Base-by-base conservation (phyloP, 441 rosid species). In the Breynia disticha region DNA sequence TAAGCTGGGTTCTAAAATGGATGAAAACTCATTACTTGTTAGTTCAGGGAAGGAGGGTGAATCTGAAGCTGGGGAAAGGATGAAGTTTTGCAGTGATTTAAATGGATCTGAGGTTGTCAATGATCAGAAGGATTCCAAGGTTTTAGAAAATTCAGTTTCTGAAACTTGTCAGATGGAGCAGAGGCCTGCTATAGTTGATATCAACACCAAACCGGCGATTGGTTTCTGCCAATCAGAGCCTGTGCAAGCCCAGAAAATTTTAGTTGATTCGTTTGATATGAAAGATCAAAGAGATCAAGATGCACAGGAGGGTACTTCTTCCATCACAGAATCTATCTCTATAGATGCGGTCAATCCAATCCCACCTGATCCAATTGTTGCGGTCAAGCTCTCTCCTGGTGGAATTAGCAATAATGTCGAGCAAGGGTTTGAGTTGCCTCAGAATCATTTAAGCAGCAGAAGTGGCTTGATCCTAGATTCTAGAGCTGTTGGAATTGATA, bases 1-100 rank as follows among this genome's bases (percentile, higher is more conserved):
- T 46, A 79, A 74, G 65, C 61, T 67, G 46, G 67, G 72, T 51
- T 57, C 79, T 38, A 73, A 73, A 64, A 60, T 58, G 57, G 83
- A 71, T 15, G 68, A 63, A 55, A 76, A 70, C 46, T 80, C 76
- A 18, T 49, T 60, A 5, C 47, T 67, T 52, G 63, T 57, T 35
- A 42, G 56, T 61, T 67, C 61, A 22, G 54, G 60, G 57, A 73
- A 76, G 55, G 72, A 50, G 48, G 79, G 67, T 35, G 76, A 66
- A 56, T 70, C 76, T 43, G 69, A 60, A 65, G 66, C 52, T 52
- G 46, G 44, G 10, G 71, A 50, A 56, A 51, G 67, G 48, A 57
- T 63, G 38, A 63, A 66, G 50, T 59, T 74, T 75, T 65, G 63
- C 56, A 66, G 69, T 14, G 77, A 67, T 28, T 61, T 70, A 68